Base-by-base conservation (phyloP, 73 alveolate species). In the Paramecium sonneborni region DNA sequence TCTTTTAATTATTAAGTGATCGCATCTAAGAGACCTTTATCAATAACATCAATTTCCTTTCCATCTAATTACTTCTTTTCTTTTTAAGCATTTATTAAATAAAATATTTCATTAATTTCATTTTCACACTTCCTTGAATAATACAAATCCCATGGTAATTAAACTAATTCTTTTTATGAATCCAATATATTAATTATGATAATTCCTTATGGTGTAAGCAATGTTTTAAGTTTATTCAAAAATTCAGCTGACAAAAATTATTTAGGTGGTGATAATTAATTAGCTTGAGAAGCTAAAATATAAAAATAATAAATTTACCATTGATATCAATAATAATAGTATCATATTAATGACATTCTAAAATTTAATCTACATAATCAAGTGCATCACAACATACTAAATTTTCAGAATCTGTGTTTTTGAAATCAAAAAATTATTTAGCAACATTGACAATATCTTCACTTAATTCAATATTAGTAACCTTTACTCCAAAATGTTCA, bases 341-440 rank as follows among this genome's bases (percentile, higher is more conserved):
- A 28, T 70, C 94, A 88, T 39, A 88, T 70, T 68, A 58, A 14
- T 88, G 70, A 8, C 85, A 69, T 69, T 88, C 76, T 30, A 43
- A 21, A 14, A 23, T 55, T 88, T 88, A 62, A 56, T 88, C 94
- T 14, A 88, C 67, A 69, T 88, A 76, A 26, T 69, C 82, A 30
- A 76, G 46, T 20, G 85, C 94, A 88, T 88, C 94, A 34, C 85
- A 57, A n/a, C 85, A 57, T 56, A 88, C 79, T 24, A 69, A 69
- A 11, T 20, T 69, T 70, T 82, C 85, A 5, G 86, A 57, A 12
- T 88, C 90, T 39, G 46, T 88, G 24, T 88, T 88, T 37, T 69
- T 58, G 15, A 79, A 79, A 39, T 82, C 94, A 68, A 88, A 88
- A 39, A 69, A 82, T 39, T 32, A 24, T 55, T 88, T 70, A 10